Evolutionary conservation across 768 basidiomycete genomes (phyloP), one percentile per base, ranked within the genome.

Genomic region (Leccinellum rugosiceps): DNA sequence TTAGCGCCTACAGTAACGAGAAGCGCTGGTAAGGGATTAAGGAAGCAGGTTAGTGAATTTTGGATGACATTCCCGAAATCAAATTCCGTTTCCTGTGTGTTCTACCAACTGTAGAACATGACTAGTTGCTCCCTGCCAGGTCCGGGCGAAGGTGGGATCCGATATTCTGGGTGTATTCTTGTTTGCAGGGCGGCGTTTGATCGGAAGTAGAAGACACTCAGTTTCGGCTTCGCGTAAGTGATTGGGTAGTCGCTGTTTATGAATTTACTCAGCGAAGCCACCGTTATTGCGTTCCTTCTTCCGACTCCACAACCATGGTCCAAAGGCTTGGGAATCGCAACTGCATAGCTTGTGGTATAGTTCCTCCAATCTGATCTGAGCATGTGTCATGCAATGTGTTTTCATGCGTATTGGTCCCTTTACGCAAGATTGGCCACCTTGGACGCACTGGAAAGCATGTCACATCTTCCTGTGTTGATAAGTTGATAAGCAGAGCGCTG

Each of bases 201-300:
- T 4, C 26, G 34, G n/a, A 54, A 26, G 9, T 15, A n/a, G 17
- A 17, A 32, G 5, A 21, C 17, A 15, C 23, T 23, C 17, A 9
- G 23, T 51, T 25, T 17, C 10, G 17, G n/a, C 31, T 21, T 14
- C 23, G 17, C 31, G 31, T 55, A 4, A 15, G 25, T 30, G 44
- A 8, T 47, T 8, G 25, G 28, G 25, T 30, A 6, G 13, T 55
- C 34, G 47, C 44, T 19, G 51, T 30, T 19, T 35, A 52, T 34
- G 26, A 53, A 49, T 35, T 38, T n/a, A 45, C 50, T 44, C 59
- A 31, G 43, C 60, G 25, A 50, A 49, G 4, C 25, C 30, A 34
- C 41, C 15, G n/a, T 38, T 26, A n/a, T n/a, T n/a, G n/a, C n/a
- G n/a, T n/a, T n/a, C 47, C 35, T 41, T 32, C 41, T 9, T 52